A percentile compares a stretch with the other conserved stretches of the same genome.
Conservation (phyloP, 139 green algal species). For the Eudorina sp. region DNA sequence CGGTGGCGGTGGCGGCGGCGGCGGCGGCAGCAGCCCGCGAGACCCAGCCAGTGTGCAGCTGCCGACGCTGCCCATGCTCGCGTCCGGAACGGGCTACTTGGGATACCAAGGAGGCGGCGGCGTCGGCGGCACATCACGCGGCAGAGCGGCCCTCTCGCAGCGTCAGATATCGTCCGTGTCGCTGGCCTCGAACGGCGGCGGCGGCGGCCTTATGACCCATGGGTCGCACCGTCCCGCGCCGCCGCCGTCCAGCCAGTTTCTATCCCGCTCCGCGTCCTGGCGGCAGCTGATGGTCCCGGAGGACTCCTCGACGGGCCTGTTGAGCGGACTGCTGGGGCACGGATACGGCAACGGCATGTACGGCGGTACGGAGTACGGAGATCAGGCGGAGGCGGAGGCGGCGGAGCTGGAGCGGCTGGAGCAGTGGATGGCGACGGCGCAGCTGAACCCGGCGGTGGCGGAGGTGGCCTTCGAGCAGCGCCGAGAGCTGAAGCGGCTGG, state of each 20-base stretch:
- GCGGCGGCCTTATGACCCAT: neutral
- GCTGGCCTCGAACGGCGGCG: neutral
- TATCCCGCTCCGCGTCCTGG: neutral
- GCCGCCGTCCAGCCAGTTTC: neutral
- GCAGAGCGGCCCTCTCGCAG: neutral
- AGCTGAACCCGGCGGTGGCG: neutral
- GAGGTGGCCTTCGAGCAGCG: constrained; percentile 31
- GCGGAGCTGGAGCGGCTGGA: constrained; percentile 16
- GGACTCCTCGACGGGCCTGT: neutral
- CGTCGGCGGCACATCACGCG: neutral
- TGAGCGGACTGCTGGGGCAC: too few species aligned
- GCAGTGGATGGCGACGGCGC: neutral
- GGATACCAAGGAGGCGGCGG: neutral
- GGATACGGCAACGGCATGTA: neutral
- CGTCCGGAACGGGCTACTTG: neutral
- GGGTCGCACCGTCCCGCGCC: neutral
- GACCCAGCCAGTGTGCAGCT: neutral
- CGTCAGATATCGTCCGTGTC: neutral
- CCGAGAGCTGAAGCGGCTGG: neutral
- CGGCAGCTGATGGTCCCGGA: neutral
- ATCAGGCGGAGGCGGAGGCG: neutral
- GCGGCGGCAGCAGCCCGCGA: neutral
- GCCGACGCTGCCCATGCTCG: neutral
- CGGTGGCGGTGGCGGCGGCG: neutral
- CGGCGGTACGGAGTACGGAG: neutral